phyloP scores from a whole-genome alignment of 2,329 filamentous ascomycete genomes.

The Phialocephala subalpina region DNA sequence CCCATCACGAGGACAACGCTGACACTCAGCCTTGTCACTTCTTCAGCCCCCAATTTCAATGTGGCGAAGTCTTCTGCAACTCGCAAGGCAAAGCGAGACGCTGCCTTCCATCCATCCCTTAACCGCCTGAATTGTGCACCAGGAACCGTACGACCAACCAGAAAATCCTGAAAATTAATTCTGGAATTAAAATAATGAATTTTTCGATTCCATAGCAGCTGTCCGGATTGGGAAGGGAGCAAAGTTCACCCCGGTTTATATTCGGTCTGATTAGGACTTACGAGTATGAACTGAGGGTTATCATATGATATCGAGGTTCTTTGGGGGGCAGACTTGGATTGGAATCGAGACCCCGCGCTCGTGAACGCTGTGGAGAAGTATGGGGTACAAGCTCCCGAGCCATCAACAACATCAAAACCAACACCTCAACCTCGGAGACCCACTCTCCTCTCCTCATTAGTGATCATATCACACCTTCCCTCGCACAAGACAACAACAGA shows the following conservation, averaged over 20 bases:
- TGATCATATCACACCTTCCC: not conserved
- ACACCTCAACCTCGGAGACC: not conserved
- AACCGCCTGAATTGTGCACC: not conserved
- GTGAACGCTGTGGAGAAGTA: not conserved
- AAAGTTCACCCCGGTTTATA: not conserved
- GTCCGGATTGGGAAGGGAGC: not conserved
- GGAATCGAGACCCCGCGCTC: not conserved
- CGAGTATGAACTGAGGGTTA: not conserved
- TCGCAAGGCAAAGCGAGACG: not conserved
- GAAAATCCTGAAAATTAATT: not conserved
- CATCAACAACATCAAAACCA: not conserved
- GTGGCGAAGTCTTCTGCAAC: not conserved
- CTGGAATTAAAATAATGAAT: not conserved
- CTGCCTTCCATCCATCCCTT: conserved; percentile 2
- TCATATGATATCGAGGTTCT: not conserved
- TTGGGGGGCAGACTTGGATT: no score
- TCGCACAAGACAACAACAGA: not conserved
- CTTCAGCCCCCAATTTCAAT: conserved; percentile 8
- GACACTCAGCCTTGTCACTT: conserved; percentile 24
- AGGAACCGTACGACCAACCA: not conserved
- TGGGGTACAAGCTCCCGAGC: not conserved
- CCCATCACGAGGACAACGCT: conserved; percentile 23
- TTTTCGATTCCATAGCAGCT: not conserved
- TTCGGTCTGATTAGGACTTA: not conserved
- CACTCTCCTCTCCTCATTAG: not conserved